Evolutionary conservation across 148 eudicot species (phyloP), one percentile per base, ranked within the genome.

Genomic region (Diospyros kaki): DNA sequence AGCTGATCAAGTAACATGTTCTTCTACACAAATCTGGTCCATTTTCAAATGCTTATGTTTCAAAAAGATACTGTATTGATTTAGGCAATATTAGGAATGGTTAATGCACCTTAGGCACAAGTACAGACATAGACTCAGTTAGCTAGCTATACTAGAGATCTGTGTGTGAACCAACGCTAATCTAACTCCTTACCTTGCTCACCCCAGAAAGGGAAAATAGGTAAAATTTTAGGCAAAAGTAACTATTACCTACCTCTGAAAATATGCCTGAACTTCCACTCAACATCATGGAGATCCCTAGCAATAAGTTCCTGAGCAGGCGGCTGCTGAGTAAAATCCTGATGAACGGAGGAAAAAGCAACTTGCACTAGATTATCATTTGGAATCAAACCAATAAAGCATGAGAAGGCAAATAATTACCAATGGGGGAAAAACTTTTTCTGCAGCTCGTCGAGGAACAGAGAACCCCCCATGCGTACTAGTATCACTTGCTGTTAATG

Each of bases 381-480:
- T 44, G 52, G 9, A 11, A 44, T 17, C 60, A 69, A 3, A 73
- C 63, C 1, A 68, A 55, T 28, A 18, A 48, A 63, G 17, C 10
- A 42, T 46, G 14, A 62, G 40, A 48, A 69, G 75, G 41, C 18
- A n/a, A 28, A 28, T 28, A 28, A 72, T 55, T 84, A 93, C 99
- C 91, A 95, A 73, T 40, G 97, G 99, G 71, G 99, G 99, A 51
- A 92, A 95, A 78, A 95, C 99, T 95, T 93, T 95, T 84, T 94
- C 99, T 39, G 99, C 99, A 64, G 99, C 99, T 73, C 97, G 99
- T 42, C 97, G 96, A 76, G 99, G 99, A 80, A 95, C 99, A 74
- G 99, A 95, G 79, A 95, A 95, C 14, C 99, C 99, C 55, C 99
- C 99, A 78, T 95, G 99, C 38, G 99, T 95, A 78, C 99, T 95